phyloP scores from a whole-genome alignment of 106 monocot genomes.

The Posidonia australis region DNA sequence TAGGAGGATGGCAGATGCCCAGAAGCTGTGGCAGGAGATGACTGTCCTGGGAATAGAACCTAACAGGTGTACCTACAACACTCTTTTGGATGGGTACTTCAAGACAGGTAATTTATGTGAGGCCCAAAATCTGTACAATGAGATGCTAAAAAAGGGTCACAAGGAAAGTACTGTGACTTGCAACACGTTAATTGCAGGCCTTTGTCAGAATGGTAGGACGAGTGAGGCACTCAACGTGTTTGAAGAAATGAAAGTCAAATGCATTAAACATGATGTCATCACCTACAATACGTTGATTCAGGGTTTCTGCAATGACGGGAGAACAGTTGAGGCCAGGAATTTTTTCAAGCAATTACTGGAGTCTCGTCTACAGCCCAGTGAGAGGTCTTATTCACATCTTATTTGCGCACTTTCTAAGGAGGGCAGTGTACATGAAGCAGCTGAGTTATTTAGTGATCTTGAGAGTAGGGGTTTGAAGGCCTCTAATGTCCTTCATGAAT shows the following conservation, averaged over 20 bases:
- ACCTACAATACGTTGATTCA: conserved; percentile 19
- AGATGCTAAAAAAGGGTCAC: conserved; percentile 11
- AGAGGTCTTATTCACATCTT: conserved; percentile 3
- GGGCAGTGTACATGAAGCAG: conserved; percentile 10
- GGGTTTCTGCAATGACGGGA: conserved; percentile 15
- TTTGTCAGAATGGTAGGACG: conserved; percentile 11
- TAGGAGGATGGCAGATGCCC: conserved; percentile 10
- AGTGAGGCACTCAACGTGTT: conserved; percentile 11
- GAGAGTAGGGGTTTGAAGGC: conserved; percentile 9
- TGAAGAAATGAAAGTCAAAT: conserved; percentile 6
- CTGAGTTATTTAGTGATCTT: conserved; percentile 14
- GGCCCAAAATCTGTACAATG: conserved; percentile 10
- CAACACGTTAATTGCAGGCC: conserved; percentile 18
- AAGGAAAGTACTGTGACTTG: conserved; percentile 8
- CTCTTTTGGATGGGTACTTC: conserved; percentile 13
- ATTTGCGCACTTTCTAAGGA: conserved; percentile 6
- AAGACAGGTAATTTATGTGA: conserved; percentile 11
- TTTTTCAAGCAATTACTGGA: conserved; percentile 4
- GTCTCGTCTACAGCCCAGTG: conserved; percentile 3
- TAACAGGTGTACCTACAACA: conserved; percentile 10
- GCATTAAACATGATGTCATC: conserved; percentile 4
- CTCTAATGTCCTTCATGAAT: background rate
- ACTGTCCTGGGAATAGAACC: background rate
- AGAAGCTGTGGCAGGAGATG: conserved; percentile 19
- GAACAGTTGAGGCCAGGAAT: background rate